Evolutionary conservation across 2,329 filamentous ascomycete genomes (phyloP).

Genomic region (Huntiella abstrusa): DNA sequence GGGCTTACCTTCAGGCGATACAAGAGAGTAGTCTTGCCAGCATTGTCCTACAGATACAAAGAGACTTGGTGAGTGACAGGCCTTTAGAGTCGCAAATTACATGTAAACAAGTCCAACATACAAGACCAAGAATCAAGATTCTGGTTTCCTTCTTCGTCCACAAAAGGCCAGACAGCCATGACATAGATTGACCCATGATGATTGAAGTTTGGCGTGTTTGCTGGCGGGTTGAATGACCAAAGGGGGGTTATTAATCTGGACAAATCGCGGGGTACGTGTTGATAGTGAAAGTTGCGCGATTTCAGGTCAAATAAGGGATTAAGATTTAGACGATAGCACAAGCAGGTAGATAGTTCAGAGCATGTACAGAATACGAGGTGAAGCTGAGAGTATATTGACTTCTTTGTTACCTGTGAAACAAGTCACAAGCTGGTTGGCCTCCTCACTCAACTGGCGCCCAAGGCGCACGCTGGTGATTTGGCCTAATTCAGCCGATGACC

Average conservation of each 20-base stretch:
- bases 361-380: too few relatives aligned
- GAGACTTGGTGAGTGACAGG: background rate
- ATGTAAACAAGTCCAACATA: slow-evolving; percentile 27
- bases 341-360: too few relatives aligned
- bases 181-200: slow-evolving; percentile 42
- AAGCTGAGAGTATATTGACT: too few relatives aligned
- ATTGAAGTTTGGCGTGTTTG: background rate
- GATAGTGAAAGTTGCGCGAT: too few relatives aligned
- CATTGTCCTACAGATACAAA: slow-evolving; percentile 57
- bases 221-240: too few relatives aligned
- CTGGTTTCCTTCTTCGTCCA: slow-evolving; percentile 96
- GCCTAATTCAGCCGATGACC: slow-evolving; percentile 3
- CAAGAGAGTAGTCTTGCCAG: slow-evolving; percentile 89
- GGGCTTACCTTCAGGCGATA: slow-evolving; percentile 73
- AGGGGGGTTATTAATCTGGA: too few relatives aligned
- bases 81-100: background rate
- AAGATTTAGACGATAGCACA: too few relatives aligned
- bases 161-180: slow-evolving; percentile 52
- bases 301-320: too few relatives aligned
- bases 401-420: slow-evolving; percentile 4
- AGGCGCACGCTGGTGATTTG: slow-evolving; percentile 3
- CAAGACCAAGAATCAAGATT: slow-evolving; percentile 84
- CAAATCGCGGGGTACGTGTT: too few relatives aligned
- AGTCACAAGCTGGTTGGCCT: slow-evolving; percentile 5
- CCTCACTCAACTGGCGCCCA: slow-evolving; percentile 3